Base-by-base conservation (phyloP, 805 yeast species). In the Yarrowia sp. region DNA sequence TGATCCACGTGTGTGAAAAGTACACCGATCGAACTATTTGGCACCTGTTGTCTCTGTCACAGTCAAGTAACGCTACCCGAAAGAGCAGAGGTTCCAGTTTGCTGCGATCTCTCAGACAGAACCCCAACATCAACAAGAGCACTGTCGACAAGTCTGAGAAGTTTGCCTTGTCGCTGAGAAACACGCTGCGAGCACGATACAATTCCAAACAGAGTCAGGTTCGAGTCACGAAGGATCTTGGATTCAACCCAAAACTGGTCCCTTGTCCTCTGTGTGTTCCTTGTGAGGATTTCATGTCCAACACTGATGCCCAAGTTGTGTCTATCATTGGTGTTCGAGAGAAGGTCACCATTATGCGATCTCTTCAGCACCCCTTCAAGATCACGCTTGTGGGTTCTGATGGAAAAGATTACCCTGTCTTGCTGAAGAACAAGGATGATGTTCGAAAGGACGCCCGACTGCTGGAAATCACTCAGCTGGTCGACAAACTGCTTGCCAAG, bases 391-490 rank as follows among this genome's bases (percentile, higher is more conserved):
- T 85, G 46, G 99, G 98, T 0, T 86, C 91, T 2, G 91, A 94
- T 77, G 93, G 94, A 9, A 78, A 79, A n/a, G 76, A 80, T 0
- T 93, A 93, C 75, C 84, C 88, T 19, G 82, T 95, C 15, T 82
- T 95, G 79, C 88, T 96, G 72, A 95, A 95, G 74, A 87, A 88
- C 9, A 84, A 87, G 70, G 99, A 95, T 77, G 99, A 95, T 79
- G 87, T 96, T 19, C 80, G 98, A 71, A 96, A 96, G 74, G 99
- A 96, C 80, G 95, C 97, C 4, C 90, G 96, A 72, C 85, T 94
- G 65, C 90, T 92, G 90, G 95, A 96, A 72, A 89, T 95, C 72
- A 91, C 98, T 0, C 86, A 91, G 0, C 89, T 92, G 77, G 86
- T 95, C 76, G 93, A 93, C 74, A 85, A 91, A 71, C 75, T 95